These are phyloP conservation scores for Ogataea ramenticola DNA, from an alignment of 805 yeast species.

Conservation along the genomic window DNA sequence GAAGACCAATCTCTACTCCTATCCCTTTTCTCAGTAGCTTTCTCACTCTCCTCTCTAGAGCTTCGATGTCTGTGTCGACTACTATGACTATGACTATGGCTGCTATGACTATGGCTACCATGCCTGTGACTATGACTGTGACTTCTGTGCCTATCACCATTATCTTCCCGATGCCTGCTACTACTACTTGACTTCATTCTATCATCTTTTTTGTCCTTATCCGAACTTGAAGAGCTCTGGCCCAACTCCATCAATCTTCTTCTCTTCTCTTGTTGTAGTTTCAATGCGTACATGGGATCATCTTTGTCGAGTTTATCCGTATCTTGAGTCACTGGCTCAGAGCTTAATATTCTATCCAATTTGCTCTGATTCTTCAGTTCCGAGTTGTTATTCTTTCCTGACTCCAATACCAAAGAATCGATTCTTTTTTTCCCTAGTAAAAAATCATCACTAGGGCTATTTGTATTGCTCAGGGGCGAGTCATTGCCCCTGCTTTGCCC, in stretches of 20 bases:
- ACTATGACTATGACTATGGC: conserved; percentile 1
- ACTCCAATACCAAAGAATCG: conserved; percentile 21
- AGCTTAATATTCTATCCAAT: conserved; percentile 17
- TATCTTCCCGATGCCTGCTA: neutral
- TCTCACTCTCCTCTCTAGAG: neutral
- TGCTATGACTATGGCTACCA: conserved; percentile 6
- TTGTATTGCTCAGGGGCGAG: conserved; percentile 17
- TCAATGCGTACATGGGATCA: conserved; percentile 46
- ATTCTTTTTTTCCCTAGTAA: conserved; percentile 45
- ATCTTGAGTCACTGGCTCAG: conserved; percentile 9
- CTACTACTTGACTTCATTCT: neutral
- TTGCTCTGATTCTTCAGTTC: conserved; percentile 1
- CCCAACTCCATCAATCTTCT: conserved; percentile 8
- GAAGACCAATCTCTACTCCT: neutral
- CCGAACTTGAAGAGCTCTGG: neutral
- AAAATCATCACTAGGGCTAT: conserved; percentile 41
- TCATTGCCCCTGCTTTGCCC: conserved; percentile 14
- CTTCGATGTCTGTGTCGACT: conserved; percentile 8
- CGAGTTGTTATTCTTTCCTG: neutral
- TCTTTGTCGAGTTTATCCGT: conserved; percentile 21
- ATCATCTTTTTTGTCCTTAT: no score
- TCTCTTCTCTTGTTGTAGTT: conserved; percentile 20
- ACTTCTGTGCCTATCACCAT: neutral
- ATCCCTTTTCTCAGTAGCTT: neutral
- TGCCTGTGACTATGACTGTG: conserved; percentile 3